These are phyloP conservation scores for Capillidium heterosporum DNA, from an alignment of 371 early-diverging fungal species.

Conservation along the genomic window DNA sequence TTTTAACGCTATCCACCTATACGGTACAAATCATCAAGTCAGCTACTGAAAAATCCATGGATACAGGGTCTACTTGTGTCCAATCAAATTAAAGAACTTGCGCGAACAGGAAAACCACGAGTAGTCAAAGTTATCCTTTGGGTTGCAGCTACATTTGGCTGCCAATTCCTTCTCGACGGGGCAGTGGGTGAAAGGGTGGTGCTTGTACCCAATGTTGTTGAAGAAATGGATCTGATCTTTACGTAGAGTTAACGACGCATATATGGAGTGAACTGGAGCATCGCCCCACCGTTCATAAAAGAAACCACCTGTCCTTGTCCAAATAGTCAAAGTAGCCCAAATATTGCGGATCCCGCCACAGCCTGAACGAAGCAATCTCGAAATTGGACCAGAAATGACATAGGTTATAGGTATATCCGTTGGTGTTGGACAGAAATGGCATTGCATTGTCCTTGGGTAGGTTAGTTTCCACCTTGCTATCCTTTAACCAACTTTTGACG, in stretches of 20 bases:
- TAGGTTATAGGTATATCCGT: constrained; percentile 14
- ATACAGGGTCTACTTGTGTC: no score
- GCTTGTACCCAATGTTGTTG: constrained; percentile 62
- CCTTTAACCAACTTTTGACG: constrained; percentile 28
- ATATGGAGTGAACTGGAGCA: constrained; percentile 87
- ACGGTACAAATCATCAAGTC: no score
- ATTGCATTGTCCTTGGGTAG: constrained; percentile 18
- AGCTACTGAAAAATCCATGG: no score
- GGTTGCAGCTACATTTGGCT: constrained; percentile 42
- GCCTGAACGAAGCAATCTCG: constrained; percentile 78
- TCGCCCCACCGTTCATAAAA: constrained; percentile 95
- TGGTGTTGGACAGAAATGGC: constrained; percentile 14
- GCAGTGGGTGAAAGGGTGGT: constrained; percentile 45
- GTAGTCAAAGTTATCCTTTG: constrained; percentile 29
- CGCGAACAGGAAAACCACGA: constrained; percentile 6
- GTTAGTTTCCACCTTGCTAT: constrained; percentile 13
- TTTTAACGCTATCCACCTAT: no score
- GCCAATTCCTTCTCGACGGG: constrained; percentile 26
- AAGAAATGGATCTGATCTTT: constrained; percentile 71
- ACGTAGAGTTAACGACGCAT: constrained; percentile 43
- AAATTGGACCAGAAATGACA: constrained; percentile 97
- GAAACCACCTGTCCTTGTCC: constrained; percentile 75
- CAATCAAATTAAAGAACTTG: constrained; percentile 8
- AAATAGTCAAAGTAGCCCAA: constrained; percentile 61
- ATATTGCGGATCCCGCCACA: constrained; percentile 54